phyloP scores from a whole-genome alignment of 305 asterid genomes.

The Solanum aculeatissimum region DNA sequence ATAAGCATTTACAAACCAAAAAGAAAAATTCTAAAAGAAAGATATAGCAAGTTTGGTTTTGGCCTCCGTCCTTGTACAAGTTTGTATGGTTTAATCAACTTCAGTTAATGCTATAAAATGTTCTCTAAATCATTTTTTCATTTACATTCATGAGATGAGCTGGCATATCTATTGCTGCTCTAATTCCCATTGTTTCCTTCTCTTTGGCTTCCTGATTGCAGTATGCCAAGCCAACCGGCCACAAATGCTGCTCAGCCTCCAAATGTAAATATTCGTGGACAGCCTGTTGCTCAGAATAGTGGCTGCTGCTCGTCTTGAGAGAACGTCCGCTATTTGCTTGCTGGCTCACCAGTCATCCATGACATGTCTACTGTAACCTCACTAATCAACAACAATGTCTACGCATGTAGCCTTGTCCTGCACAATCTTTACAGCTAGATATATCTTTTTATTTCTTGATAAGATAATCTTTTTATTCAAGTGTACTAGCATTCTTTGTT shows the following conservation, averaged over 20 bases:
- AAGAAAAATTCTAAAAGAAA: not conserved
- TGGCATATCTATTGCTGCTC: not conserved
- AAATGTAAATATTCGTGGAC: slow-evolving; percentile 30
- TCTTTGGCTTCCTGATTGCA: not conserved
- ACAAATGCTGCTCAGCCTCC: slow-evolving; percentile 18
- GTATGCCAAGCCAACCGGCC: slow-evolving; percentile 35
- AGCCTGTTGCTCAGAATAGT: slow-evolving; percentile 25
- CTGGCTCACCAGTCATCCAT: not conserved
- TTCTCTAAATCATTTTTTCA: not conserved
- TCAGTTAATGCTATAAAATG: not conserved
- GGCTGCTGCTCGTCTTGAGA: slow-evolving; percentile 27
- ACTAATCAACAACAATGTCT: not conserved
- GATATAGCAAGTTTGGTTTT: not conserved
- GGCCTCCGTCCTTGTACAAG: not conserved
- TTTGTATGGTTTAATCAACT: not conserved
- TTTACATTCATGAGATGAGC: not conserved
- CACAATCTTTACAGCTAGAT: not conserved
- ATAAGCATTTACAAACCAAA: not conserved
- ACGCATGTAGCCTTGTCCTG: not conserved
- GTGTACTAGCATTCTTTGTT: not conserved
- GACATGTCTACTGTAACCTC: slow-evolving; percentile 4
- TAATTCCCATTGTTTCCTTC: not conserved
- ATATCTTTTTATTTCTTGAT: not conserved
- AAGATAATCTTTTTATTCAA: not conserved
- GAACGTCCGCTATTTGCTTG: not conserved